These are phyloP conservation scores for Neurospora cerealis DNA, from an alignment of 495 filamentous ascomycete species.

Conservation along the genomic window DNA sequence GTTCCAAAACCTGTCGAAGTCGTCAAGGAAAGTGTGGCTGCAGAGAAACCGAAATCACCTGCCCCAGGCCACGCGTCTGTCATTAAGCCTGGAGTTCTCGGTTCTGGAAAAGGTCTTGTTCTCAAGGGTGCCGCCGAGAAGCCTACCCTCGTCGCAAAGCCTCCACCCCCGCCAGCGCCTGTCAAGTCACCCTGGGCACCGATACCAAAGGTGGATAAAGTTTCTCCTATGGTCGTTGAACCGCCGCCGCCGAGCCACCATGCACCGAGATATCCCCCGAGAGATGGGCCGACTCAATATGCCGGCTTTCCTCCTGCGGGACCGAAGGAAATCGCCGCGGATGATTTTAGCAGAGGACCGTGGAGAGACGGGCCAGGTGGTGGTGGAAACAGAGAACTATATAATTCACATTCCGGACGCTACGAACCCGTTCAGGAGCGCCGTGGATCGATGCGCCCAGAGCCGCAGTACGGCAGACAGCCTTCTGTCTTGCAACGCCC, in stretches of 20 bases:
- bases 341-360: constrained; percentile 75
- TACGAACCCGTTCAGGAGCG: constrained; percentile 85
- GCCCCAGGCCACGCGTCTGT: constrained; percentile 28
- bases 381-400: constrained; percentile 65
- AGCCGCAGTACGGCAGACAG: constrained; percentile 50
- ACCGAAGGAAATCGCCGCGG: constrained; percentile 78
- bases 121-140: constrained; percentile 63
- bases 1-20: neutral
- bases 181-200: constrained; percentile 87
- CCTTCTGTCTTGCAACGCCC: constrained; percentile 72
- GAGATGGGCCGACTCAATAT: constrained; percentile 13
- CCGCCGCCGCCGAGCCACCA: constrained; percentile 8
- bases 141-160: constrained; percentile 68
- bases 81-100: constrained; percentile 32
- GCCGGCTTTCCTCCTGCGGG: constrained; percentile 28
- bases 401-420: constrained; percentile 85
- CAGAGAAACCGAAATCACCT: constrained; percentile 29
- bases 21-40: constrained; percentile 11
- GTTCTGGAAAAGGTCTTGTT: constrained; percentile 45
- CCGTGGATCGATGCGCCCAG: constrained; percentile 49
- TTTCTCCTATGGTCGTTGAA: constrained; percentile 55
- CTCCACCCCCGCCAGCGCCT: constrained; percentile 57
- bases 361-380: constrained; percentile 58
- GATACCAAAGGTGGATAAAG: constrained; percentile 73
- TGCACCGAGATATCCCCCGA: constrained; percentile 20